Conservation (phyloP, 2,329 filamentous ascomycete genomes). For the Cladosporium sp. region DNA sequence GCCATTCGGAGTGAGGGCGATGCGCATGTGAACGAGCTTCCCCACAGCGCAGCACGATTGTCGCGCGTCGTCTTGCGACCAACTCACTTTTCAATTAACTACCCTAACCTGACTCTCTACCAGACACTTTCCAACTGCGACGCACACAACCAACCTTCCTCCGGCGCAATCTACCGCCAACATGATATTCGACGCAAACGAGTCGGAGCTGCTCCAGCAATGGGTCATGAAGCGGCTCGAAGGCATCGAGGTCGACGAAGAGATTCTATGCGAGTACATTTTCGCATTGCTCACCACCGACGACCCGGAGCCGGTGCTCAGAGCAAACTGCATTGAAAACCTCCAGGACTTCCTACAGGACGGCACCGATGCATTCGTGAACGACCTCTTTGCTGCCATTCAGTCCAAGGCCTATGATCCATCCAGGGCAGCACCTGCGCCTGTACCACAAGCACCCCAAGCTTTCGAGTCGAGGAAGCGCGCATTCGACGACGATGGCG, state of each 20-base stretch:
- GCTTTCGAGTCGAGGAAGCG: conserved; percentile 54
- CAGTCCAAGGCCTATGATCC: conserved; percentile 52
- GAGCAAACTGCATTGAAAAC: conserved; percentile 67
- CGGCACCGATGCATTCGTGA: conserved; percentile 63
- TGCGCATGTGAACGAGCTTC: conserved; percentile 14
- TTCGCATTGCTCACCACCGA: conserved; percentile 73
- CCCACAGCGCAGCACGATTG: conserved; percentile 2
- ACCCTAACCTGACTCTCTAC: neutral
- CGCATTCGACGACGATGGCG: conserved; percentile 55
- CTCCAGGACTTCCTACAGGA: conserved; percentile 75
- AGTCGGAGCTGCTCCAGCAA: conserved; percentile 63
- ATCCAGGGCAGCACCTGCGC: conserved; percentile 22
- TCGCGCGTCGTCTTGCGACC: neutral
- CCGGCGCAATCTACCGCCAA: conserved; percentile 9
- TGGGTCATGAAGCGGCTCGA: conserved; percentile 79
- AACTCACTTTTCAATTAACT: conserved; percentile 6
- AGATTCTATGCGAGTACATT: conserved; percentile 83
- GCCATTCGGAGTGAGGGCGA: neutral
- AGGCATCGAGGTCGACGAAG: conserved; percentile 73
- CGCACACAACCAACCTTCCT: neutral
- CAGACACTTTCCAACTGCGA: neutral
- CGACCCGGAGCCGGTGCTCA: conserved; percentile 63
- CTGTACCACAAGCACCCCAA: neutral
- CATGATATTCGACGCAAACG: conserved; percentile 58
- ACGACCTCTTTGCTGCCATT: conserved; percentile 69